A percentile compares a stretch with the other conserved stretches of the same genome.
These are phyloP conservation scores for Borovskyia barvae DNA, from an alignment of 208 protist genomes.

Conservation along the genomic window DNA sequence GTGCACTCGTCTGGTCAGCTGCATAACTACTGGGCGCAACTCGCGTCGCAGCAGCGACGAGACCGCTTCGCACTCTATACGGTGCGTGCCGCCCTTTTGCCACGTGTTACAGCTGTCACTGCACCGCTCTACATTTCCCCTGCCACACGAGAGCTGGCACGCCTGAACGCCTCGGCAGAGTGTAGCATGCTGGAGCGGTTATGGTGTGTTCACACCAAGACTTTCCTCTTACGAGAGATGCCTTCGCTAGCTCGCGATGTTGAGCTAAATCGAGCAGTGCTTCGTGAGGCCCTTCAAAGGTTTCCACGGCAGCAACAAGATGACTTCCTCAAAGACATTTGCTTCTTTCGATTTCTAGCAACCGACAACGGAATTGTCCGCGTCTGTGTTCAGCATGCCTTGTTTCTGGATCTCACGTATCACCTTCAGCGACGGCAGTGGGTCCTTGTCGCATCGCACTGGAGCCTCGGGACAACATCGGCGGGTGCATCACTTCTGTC, in stretches of 20 bases:
- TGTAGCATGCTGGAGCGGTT: slow-evolving; percentile 43
- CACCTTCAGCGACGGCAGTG: slow-evolving; percentile 35
- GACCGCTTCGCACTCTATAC: slow-evolving; percentile 56
- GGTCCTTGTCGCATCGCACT: slow-evolving; percentile 46
- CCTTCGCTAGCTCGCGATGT: slow-evolving; percentile 34
- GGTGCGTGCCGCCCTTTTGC: slow-evolving; percentile 48
- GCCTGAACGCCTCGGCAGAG: slow-evolving; percentile 59
- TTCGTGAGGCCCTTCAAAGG: slow-evolving; percentile 15
- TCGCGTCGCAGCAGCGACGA: slow-evolving; percentile 38
- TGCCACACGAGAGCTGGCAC: slow-evolving; percentile 42
- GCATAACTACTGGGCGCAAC: slow-evolving; percentile 12
- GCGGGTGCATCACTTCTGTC: slow-evolving; percentile 16
- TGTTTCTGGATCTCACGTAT: slow-evolving; percentile 69
- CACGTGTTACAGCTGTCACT: slow-evolving; percentile 24
- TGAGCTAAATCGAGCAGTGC: neutral
- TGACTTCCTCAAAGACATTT: neutral
- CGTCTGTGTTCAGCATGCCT: slow-evolving; percentile 45
- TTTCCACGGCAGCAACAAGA: slow-evolving; percentile 4
- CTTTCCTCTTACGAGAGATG: slow-evolving; percentile 51
- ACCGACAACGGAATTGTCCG: slow-evolving; percentile 47
- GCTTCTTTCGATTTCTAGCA: slow-evolving; percentile 19
- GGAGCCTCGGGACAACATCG: slow-evolving; percentile 41
- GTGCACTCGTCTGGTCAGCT: neutral
- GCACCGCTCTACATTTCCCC: slow-evolving; percentile 46
- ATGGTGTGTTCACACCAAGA: slow-evolving; percentile 55